Base-by-base conservation (phyloP, 805 yeast genomes). In the Saccharomycopsis fibuligera region DNA sequence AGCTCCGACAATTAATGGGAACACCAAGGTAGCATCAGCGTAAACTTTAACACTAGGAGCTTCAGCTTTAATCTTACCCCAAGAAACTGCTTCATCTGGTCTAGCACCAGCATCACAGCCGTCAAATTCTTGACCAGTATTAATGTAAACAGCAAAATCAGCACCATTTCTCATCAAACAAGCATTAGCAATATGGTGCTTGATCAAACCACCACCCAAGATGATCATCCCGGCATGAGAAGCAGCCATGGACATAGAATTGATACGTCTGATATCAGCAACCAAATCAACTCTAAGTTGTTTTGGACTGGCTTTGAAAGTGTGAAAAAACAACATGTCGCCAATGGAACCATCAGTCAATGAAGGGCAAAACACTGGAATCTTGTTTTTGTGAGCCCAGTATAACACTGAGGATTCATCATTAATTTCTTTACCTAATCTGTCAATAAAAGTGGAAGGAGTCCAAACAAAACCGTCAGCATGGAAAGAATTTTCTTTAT, bases 131-230 rank as follows among this genome's bases (percentile, higher is more conserved):
- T 93, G 98, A 41, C 96, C 99, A 14, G 99, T 93, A 68, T 93
- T 93, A 64, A 93, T 91, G 68, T 79, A 93, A 17, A 93, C 96
- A 4, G 99, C 98, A 63, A 83, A 88, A 65, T 93, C 99, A 21
- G 99, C 99, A 60, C 99, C 99, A 60, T 93, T 95, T 73, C 99
- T 84, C 99, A 93, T 93, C 58, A 93, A 73, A 64, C 98, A 91
- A 12, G 99, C 99, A 62, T 93, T 93, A 60, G 96, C 90, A 58
- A 93, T 93, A 64, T 93, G 99, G 65, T 93, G 99, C 69, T 93
- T 93, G 61, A 93, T 78, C 50, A 93, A 69, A 37, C 99, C 99
- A 60, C 99, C 99, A 50, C 99, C 99, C 44, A 93, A 75, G 54
- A 93, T 82, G 47, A 93, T 70, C 97, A 93, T 93, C 55, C 99